phyloP scores from a whole-genome alignment of 208 protist genomes.

The Acanthamoeba castellanii region DNA sequence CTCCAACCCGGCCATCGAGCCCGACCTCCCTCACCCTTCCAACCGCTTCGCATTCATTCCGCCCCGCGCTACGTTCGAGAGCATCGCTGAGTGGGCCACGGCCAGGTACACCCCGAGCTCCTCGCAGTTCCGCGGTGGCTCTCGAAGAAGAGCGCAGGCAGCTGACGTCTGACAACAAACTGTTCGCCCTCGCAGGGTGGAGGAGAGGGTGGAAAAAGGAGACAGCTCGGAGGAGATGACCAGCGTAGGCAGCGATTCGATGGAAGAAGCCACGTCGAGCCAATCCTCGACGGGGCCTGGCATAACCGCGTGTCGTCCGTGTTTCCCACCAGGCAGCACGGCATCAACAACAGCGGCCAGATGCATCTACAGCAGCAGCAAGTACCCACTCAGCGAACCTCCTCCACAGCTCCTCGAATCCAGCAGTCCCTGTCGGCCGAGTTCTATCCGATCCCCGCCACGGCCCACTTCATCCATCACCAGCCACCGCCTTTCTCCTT shows the following conservation, averaged over 20 bases:
- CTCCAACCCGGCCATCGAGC: background rate
- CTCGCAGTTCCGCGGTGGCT: background rate
- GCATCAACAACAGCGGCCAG: background rate
- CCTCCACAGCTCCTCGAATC: background rate
- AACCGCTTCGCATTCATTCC: background rate
- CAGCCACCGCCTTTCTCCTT: background rate
- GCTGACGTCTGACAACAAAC: background rate
- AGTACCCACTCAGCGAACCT: too few relatives aligned
- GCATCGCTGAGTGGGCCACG: background rate
- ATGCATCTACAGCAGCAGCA: too few relatives aligned
- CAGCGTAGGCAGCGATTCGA: background rate
- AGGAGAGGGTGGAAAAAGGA: background rate
- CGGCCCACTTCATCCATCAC: background rate
- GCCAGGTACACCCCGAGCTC: background rate
- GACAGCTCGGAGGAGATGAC: conserved; percentile 55
- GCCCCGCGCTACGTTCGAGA: background rate
- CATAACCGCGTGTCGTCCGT: background rate
- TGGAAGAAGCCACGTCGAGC: background rate
- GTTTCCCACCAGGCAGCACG: background rate
- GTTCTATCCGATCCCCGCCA: background rate
- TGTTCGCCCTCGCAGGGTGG: background rate
- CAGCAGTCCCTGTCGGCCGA: background rate
- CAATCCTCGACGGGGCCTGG: background rate
- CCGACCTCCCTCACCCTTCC: background rate
- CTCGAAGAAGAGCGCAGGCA: too few relatives aligned